Conservation (phyloP, 202 grass and related monocot species). For the Zoysia matrella region DNA sequence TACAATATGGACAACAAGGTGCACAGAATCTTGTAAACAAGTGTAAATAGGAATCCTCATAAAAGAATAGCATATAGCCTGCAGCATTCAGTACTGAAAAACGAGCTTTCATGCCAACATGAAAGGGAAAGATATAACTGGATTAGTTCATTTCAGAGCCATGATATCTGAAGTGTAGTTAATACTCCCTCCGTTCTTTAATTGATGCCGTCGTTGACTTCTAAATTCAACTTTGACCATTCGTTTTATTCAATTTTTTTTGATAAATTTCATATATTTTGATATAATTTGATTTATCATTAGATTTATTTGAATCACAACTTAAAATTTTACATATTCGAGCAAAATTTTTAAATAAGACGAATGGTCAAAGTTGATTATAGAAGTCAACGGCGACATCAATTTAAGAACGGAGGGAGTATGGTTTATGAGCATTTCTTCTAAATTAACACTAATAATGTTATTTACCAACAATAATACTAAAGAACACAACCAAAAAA, state of each 20-base stretch:
- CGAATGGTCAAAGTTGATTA: too few species aligned
- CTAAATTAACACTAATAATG: conserved; percentile 31
- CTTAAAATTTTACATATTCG: too few species aligned
- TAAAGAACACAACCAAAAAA: conserved; percentile 7
- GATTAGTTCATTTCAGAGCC: conserved; percentile 18
- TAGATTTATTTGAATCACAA: too few species aligned
- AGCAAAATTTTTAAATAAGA: too few species aligned
- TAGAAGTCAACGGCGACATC: too few species aligned
- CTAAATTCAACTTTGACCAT: too few species aligned
- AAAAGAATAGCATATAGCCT: conserved; percentile 24
- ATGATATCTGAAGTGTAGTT: conserved; percentile 20
- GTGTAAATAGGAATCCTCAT: not conserved
- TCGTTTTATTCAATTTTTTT: too few species aligned
- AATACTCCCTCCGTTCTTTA: not conserved
- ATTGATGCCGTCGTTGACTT: too few species aligned
- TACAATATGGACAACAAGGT: not conserved
- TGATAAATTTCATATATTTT: too few species aligned
- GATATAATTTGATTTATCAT: too few species aligned
- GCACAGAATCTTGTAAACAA: not conserved
- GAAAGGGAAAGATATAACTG: conserved; percentile 10
- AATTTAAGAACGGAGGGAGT: too few species aligned
- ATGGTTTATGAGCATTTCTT: not conserved
- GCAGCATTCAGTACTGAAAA: conserved; percentile 19
- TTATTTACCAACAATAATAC: conserved; percentile 8
- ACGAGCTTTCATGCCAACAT: not conserved